Base-by-base conservation (phyloP, 805 yeast genomes). In the Yamadazyma insecticola region DNA sequence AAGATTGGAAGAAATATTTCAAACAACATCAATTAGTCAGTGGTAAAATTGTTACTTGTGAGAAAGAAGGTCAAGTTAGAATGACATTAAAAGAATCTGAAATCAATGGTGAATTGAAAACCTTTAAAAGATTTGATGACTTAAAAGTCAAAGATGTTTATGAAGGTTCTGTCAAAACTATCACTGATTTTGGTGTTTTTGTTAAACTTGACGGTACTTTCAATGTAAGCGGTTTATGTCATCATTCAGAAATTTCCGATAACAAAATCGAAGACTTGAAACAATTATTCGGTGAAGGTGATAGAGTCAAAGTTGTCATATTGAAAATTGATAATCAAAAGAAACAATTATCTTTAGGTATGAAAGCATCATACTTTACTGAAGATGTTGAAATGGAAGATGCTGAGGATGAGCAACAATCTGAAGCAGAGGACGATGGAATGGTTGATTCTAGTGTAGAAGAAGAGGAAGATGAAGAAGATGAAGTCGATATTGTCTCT, bases 151-250 rank as follows among this genome's bases (percentile, higher is more conserved):
- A 84, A 33, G 84, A 81, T 16, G 61, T 80, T 18, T 76, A 65
- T 44, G 90, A 82, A 50, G 98, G 96, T 52, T 60, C 78, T 3
- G 81, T 90, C 26, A 79, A 75, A 51, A 74, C 74, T 39, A 84
- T 80, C 15, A 78, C 88, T 20, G 95, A 85, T 28, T 90, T 80
- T 52, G 98, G 98, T 63, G 95, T 87, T 3, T 90, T 90, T 51
- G 82, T 90, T 30, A 79, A 76, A 40, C 65, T 90, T 33, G 88
- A 81, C 43, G 84, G 81, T 26, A 79, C 92, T 24, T 60, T 74
- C 33, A 76, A 76, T 47, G 69, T 88, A 36, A 76, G 83, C 48
- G 98, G 97, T 35, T 72, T 90, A 43, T 88, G 96, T 45, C 97
- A 90, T 52, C 79, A 73, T 36, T 71, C 89, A 23, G 82, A 90